Base-by-base conservation (phyloP, 106 monocot genomes). In the Allium fistulosum region DNA sequence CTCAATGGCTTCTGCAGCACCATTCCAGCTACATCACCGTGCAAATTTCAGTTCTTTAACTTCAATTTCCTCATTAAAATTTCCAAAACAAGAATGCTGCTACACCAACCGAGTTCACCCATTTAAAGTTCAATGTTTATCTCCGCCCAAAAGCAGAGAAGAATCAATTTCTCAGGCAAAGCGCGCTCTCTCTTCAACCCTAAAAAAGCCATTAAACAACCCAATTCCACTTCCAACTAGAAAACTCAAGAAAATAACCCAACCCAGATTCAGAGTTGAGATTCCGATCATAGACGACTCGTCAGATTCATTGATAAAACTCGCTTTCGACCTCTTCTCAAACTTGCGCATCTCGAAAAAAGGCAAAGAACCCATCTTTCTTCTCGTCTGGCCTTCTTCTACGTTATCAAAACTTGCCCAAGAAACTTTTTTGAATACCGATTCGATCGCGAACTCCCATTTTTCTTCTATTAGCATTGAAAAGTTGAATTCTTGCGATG, bases 101-200 rank as follows among this genome's bases (percentile, higher is more conserved):
- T 37, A 2, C 37, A 37, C 37, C 1, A 1, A 2, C 37, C 2
- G 37, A 37, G 37, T 37, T 4, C 37, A 37, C 37, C 37, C 37
- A 37, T 37, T 1, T 5, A 37, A 37, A 37, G 37, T 37, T 37
- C 37, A 37, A 37, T 73, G 65, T 65, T 26, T 51, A 17, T 57
- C 65, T 6, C 75, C 97, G 15, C 92, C 97, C 14, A 65, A 78
- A 14, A 70, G 84, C 15, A 84, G 84, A 77, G 87, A 92, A 72
- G 92, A 92, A 75, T 92, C 97, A 74, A 76, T 97, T 62, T 70
- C 72, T 53, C 97, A 97, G 74, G 92, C 92, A 61, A 89, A 79
- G 70, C 72, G 71, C 46, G 92, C 80, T 68, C 86, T 97, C 57
- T 78, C 82, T 68, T 46, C 86, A 66, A 59, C 89, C 51, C 75